These are phyloP conservation scores for Reticulascus tulasneorum DNA, from an alignment of 2,329 filamentous ascomycete species.

Conservation along the genomic window DNA sequence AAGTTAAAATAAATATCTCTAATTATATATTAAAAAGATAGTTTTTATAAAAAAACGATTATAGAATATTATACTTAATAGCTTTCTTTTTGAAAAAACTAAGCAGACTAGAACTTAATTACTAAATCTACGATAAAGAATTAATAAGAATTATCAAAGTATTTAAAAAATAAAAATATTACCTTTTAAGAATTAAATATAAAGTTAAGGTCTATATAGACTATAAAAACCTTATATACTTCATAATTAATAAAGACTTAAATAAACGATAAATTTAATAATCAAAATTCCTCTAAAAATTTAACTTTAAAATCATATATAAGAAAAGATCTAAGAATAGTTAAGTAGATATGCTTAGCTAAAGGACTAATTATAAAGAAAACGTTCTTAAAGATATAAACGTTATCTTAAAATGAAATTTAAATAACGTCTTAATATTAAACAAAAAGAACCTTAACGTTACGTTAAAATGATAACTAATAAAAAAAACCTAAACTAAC, in stretches of 20 bases:
- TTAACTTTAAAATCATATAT: not conserved
- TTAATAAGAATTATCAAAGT: constrained; percentile 3
- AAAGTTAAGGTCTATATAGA: constrained; percentile 1
- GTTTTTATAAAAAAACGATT: too few species aligned
- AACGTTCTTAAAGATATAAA: not conserved
- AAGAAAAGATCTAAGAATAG: not conserved
- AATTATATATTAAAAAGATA: too few species aligned
- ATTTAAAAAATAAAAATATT: constrained; percentile 1
- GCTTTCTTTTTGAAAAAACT: not conserved
- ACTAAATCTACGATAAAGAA: too few species aligned
- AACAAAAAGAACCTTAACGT: not conserved
- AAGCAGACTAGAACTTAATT: not conserved
- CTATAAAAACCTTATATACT: constrained; percentile 7
- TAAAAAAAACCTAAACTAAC: not conserved
- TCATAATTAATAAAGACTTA: constrained; percentile 4
- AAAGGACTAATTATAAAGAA: not conserved
- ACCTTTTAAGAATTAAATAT: not conserved
- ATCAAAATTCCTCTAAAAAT: not conserved
- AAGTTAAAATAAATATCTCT: too few species aligned
- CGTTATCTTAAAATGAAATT: too few species aligned
- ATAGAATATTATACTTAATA: too few species aligned
- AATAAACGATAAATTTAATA: constrained; percentile 4
- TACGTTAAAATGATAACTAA: not conserved
- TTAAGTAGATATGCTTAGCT: not conserved
- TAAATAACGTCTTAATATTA: not conserved